These are phyloP conservation scores for Neurospora sp. DNA, from an alignment of 495 filamentous ascomycete genomes.

Conservation along the genomic window DNA sequence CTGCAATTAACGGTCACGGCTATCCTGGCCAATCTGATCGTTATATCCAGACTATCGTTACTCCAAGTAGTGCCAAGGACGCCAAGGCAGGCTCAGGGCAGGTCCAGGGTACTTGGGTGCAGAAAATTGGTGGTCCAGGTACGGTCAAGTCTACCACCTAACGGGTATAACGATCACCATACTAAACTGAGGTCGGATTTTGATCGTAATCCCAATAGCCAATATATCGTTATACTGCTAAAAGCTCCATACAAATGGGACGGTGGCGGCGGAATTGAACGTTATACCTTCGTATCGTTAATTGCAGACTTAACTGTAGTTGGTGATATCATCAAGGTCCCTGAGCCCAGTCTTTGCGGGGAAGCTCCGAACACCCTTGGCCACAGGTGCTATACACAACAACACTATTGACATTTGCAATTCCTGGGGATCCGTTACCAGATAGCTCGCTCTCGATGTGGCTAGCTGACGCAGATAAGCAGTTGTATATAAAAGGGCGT, in stretches of 20 bases:
- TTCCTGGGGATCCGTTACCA: not conserved
- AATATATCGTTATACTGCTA: not conserved
- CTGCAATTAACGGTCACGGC: not conserved
- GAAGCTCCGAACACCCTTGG: not conserved
- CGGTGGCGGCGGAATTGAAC: not conserved
- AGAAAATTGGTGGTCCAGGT: not conserved
- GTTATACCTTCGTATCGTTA: not conserved
- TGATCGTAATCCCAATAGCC: not conserved
- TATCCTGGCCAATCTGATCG: not conserved
- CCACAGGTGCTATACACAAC: not conserved
- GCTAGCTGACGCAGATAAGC: not conserved
- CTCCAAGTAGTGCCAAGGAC: not conserved
- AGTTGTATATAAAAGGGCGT: not conserved
- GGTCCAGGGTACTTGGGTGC: not conserved
- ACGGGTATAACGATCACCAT: not conserved
- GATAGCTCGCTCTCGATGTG: not conserved
- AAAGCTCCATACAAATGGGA: not conserved
- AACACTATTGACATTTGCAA: not conserved
- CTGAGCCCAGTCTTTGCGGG: not conserved
- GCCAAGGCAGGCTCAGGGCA: not conserved
- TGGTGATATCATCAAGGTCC: not conserved
- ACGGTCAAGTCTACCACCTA: not conserved
- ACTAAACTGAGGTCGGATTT: not conserved
- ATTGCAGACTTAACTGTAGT: not conserved
- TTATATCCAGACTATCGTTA: not conserved